Conservation (phyloP, 1,139 yeast genomes). For the Taiozyma sp. region DNA sequence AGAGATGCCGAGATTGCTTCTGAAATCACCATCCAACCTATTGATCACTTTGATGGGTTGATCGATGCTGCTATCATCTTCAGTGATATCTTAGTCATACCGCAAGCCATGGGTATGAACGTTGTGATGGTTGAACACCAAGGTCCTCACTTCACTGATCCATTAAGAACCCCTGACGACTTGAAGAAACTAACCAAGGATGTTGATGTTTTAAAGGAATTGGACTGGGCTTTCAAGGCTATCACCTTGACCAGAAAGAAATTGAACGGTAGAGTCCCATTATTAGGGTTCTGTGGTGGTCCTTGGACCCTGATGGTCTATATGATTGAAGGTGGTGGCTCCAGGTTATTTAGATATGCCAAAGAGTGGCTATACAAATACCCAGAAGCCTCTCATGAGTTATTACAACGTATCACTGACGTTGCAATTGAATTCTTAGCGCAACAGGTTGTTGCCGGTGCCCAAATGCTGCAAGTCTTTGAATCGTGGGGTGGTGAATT, state of each 20-base stretch:
- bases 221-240: constrained; percentile 94
- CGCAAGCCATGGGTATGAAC: constrained; percentile 97
- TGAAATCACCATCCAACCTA: constrained; percentile 92
- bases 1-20: constrained; percentile 92
- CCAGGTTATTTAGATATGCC: constrained; percentile 84
- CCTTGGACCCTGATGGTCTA: constrained; percentile 97
- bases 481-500: constrained; percentile 99
- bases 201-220: constrained; percentile 68
- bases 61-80: constrained; percentile 96
- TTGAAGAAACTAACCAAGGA: constrained; percentile 52
- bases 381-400: constrained; percentile 65
- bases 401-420: constrained; percentile 78
- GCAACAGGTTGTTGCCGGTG: constrained; percentile 95
- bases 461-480: constrained; percentile 94
- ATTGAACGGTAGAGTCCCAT: constrained; percentile 86
- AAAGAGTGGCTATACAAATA: constrained; percentile 88
- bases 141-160: constrained; percentile 92
- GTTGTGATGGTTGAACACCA: constrained; percentile 92
- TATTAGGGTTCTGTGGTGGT: constrained; percentile 94
- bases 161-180: constrained; percentile 73
- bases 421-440: constrained; percentile 91
- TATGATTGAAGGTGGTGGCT: constrained; percentile 98
- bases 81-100: constrained; percentile 91
- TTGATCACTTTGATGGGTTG: constrained; percentile 82
- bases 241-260: constrained; percentile 82